A percentile compares a stretch with the other conserved stretches of the same genome.
Conservation (phyloP, 768 basidiomycete genomes). For the Calocybe cyanea region DNA sequence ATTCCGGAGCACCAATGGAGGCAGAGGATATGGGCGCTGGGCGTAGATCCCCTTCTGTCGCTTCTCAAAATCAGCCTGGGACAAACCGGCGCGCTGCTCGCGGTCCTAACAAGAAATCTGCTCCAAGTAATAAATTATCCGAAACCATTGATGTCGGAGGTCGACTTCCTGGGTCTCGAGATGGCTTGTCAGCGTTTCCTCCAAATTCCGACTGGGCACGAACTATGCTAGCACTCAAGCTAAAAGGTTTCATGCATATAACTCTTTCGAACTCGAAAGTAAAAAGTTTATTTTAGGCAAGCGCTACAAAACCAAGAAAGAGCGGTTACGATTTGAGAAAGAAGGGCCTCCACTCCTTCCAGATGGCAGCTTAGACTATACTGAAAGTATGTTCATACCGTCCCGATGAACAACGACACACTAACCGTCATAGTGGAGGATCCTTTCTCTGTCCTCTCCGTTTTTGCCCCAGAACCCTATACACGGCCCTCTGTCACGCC, state of each 20-base stretch:
- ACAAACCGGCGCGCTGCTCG: conserved; percentile 41
- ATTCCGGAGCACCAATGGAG: conserved; percentile 40
- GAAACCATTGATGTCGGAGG: conserved; percentile 66
- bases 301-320: conserved; percentile 77
- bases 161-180: conserved; percentile 70
- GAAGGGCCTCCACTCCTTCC: conserved; percentile 64
- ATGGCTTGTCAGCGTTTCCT: conserved; percentile 72
- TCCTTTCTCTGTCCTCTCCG: conserved; percentile 65
- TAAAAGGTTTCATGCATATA: conserved; percentile 51
- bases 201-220: conserved; percentile 68
- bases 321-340: conserved; percentile 71
- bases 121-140: conserved; percentile 23
- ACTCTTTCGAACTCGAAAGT: background rate
- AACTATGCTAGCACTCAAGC: conserved; percentile 67
- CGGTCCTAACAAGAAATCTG: conserved; percentile 49
- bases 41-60: conserved; percentile 44
- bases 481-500: conserved; percentile 56
- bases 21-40: conserved; percentile 37
- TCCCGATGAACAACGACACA: too few relatives aligned
- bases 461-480: conserved; percentile 55
- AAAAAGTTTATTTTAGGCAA: conserved; percentile 45
- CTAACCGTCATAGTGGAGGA: conserved; percentile 58
- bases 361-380: conserved; percentile 81
- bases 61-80: conserved; percentile 36
- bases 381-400: conserved; percentile 47